Percentiles rank a stretch among this genome's conserved stretches.
Conservation (phyloP, 1,284 basidiomycete species). For the Fomitopsis palustris region DNA sequence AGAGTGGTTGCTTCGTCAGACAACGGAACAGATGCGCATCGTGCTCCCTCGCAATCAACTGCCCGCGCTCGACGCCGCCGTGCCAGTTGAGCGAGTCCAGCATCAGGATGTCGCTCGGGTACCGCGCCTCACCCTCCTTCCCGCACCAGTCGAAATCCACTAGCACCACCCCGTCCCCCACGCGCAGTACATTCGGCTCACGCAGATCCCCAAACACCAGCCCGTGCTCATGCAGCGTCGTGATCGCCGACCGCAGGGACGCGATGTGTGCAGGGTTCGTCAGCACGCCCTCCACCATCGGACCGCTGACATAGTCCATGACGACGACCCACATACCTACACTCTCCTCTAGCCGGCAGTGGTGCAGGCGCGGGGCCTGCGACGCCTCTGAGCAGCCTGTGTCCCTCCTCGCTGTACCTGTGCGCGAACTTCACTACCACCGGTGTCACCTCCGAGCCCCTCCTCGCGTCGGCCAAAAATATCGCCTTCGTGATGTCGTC, state of each 20-base stretch:
- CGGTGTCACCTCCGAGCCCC: neutral
- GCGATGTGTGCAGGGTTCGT: neutral
- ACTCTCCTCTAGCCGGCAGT: slow-evolving; percentile 6
- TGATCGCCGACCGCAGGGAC: slow-evolving; percentile 8
- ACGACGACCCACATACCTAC: slow-evolving; percentile 17
- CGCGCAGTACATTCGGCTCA: slow-evolving; percentile 16
- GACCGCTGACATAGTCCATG: slow-evolving; percentile 18
- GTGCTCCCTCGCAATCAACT: slow-evolving; percentile 7
- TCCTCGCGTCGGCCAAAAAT: slow-evolving; percentile 6
- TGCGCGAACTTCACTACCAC: slow-evolving; percentile 16
- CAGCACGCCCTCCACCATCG: slow-evolving; percentile 1
- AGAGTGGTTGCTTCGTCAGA: neutral
- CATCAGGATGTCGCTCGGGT: slow-evolving; percentile 5
- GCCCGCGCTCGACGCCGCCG: slow-evolving; percentile 2
- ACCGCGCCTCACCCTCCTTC: slow-evolving; percentile 10
- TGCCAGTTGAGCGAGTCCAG: slow-evolving; percentile 1
- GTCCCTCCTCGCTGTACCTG: slow-evolving; percentile 11
- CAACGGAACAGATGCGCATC: neutral
- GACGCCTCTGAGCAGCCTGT: slow-evolving; percentile 9
- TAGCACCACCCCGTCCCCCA: slow-evolving; percentile 12
- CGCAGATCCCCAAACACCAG: slow-evolving; percentile 24
- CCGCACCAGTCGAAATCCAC: slow-evolving; percentile 27
- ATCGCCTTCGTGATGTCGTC: slow-evolving; percentile 1
- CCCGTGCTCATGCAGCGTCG: slow-evolving; percentile 13
- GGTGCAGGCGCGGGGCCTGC: slow-evolving; percentile 9